phyloP scores from a whole-genome alignment of 2,329 filamentous ascomycete genomes.

The Fusarium buxicola region DNA sequence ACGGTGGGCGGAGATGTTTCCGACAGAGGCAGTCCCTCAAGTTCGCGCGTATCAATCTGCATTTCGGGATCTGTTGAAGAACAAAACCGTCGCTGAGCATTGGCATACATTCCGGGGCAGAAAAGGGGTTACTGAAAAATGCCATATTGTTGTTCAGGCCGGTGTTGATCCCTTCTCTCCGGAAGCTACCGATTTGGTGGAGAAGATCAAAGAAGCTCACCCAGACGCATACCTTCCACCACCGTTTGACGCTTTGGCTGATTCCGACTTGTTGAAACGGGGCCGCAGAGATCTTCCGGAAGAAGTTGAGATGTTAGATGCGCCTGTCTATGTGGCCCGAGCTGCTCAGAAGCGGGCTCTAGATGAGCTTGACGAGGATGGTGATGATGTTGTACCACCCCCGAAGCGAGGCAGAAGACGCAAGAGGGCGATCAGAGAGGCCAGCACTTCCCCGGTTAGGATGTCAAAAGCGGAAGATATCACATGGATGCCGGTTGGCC shows the following conservation, averaged over 20 bases:
- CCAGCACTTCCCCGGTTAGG: constrained; percentile 3
- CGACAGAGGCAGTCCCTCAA: constrained; percentile 54
- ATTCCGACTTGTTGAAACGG: constrained; percentile 38
- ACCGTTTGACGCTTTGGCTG: constrained; percentile 36
- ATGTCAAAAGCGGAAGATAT: constrained; percentile 19
- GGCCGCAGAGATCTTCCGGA: constrained; percentile 54
- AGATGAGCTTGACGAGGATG: constrained; percentile 41
- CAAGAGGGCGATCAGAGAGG: constrained; percentile 15
- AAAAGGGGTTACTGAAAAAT: constrained; percentile 58
- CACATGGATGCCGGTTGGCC: constrained; percentile 22
- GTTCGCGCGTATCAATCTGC: constrained; percentile 54
- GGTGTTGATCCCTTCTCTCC: constrained; percentile 57
- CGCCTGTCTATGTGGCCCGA: constrained; percentile 62
- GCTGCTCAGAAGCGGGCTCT: constrained; percentile 49
- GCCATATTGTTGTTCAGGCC: constrained; percentile 57
- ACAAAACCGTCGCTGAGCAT: constrained; percentile 53
- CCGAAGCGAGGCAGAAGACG: constrained; percentile 43
- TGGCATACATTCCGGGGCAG: constrained; percentile 58
- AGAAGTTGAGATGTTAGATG: constrained; percentile 62
- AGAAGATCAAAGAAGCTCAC: constrained; percentile 60
- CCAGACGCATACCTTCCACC: constrained; percentile 51
- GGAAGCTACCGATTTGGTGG: constrained; percentile 57
- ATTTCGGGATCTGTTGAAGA: constrained; percentile 54
- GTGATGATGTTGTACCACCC: constrained; percentile 24
- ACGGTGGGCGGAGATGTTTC: constrained; percentile 58